Base-by-base conservation (phyloP, 2,329 filamentous ascomycete species). In the Fusarium sp. region DNA sequence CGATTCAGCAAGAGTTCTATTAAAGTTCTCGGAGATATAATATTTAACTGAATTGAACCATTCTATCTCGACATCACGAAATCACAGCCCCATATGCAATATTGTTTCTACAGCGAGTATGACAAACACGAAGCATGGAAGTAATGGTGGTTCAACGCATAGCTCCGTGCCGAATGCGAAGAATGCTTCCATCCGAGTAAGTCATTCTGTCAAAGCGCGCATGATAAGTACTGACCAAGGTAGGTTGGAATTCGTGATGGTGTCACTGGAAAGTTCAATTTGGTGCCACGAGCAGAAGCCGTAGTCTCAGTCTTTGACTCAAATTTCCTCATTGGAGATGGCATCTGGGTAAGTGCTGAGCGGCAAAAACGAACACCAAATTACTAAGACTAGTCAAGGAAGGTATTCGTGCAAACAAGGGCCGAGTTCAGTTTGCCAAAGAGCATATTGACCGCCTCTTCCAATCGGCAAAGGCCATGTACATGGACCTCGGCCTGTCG, bases 201-300 rank as follows among this genome's bases (percentile, higher is more conserved):
- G 25, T 12, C 28, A 28, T 28, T 28, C 5, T 1, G 1, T 0
- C 4, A 6, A 3, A 0, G 0, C 23, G 1, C 1, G 0, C 3
- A 11, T 11, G 0, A 9, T 0, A 9, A 2, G 1, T 13, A 16
- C 15, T 61, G 0, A 37, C 6, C 3, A 0, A 35, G 0, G 0
- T 0, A 68, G 65, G n/a, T 68, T 8, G 65, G 65, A 0, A 68
- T 68, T 1, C 65, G 65, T 8, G 56, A 68, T 9, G 65, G 65
- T 0, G 47, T 68, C 0, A 54, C 25, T 2, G 64, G 64, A 0
- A 1, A 49, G 1, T 68, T 68, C 13, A 43, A 8, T 0, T 3
- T 68, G 0, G 54, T 68, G 0, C 65, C 64, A 1, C 18, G 65
- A 33, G 11, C 23, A 5, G 56, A 62, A 1, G 65, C 65, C 1